A percentile compares a stretch with the other conserved stretches of the same genome.
Conservation (phyloP, 2,329 filamentous ascomycete species). For the Metarhizium anisopliae region DNA sequence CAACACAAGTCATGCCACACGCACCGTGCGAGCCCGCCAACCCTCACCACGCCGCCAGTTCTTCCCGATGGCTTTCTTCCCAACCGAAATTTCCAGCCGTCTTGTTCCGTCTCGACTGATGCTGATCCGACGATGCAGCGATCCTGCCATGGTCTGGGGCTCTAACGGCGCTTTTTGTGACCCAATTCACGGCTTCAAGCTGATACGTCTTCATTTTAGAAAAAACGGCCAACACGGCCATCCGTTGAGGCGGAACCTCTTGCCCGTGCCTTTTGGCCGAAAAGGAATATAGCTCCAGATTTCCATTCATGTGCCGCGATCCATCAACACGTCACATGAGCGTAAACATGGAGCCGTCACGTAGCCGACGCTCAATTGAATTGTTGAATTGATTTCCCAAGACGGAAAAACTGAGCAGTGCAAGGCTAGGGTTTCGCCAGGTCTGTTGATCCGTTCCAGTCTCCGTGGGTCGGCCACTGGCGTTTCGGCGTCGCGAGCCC, state of each 20-base stretch:
- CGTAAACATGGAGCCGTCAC: neutral
- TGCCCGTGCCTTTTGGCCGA: too few relatives aligned
- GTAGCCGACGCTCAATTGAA: neutral
- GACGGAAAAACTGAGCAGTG: too few relatives aligned
- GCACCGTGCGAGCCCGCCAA: neutral
- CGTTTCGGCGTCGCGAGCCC: too few relatives aligned
- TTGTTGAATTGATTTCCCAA: neutral
- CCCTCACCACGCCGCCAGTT: neutral
- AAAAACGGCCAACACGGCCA: too few relatives aligned
- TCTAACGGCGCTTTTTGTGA: too few relatives aligned
- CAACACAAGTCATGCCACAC: neutral
- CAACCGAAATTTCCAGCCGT: neutral
- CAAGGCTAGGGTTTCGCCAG: too few relatives aligned
- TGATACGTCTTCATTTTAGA: neutral
- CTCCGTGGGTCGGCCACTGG: neutral
- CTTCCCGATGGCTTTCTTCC: neutral
- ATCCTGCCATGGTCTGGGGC: too few relatives aligned
- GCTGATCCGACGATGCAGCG: neutral
- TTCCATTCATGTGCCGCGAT: too few relatives aligned
- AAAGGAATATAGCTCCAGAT: too few relatives aligned
- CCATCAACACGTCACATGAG: neutral
- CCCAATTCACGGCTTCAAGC: neutral
- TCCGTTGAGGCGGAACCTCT: too few relatives aligned
- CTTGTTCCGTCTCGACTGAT: neutral
- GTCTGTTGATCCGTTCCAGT: too few relatives aligned